Evolutionary conservation across 208 protist species (phyloP).

Genomic region (Trypanosoma theileri): DNA sequence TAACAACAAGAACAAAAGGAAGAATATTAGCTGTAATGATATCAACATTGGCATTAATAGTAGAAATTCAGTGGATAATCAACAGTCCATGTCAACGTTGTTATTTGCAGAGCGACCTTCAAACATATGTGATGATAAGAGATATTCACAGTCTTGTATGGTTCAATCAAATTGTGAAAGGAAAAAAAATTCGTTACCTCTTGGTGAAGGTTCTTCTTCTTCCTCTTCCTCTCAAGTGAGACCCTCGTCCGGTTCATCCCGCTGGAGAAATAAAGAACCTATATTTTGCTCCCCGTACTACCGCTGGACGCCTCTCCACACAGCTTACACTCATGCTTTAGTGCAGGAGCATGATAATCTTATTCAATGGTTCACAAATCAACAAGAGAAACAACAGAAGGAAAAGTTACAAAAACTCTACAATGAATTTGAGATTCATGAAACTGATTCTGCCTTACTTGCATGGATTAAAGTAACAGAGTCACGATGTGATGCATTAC

Average conservation of each 20-base stretch:
- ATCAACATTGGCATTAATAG: no score
- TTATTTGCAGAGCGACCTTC: no score
- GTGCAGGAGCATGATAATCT: constrained; percentile 16
- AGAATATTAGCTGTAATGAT: no score
- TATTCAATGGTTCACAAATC: constrained; percentile 8
- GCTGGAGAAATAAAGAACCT: not conserved
- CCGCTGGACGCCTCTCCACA: constrained; percentile 24
- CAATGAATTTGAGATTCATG: no score
- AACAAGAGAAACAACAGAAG: not conserved
- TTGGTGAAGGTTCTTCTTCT: not conserved
- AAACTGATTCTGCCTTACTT: no score
- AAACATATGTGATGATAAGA: no score
- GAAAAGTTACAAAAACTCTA: no score
- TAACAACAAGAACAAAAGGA: not conserved
- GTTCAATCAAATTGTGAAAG: no score
- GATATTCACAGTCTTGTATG: no score
- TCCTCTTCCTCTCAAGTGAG: not conserved
- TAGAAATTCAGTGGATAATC: not conserved
- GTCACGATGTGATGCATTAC: constrained; percentile 8
- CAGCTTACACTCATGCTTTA: constrained; percentile 6
- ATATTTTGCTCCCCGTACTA: constrained; percentile 13
- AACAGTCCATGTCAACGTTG: no score
- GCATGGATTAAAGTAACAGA: constrained; percentile 4
- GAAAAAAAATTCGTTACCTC: no score
- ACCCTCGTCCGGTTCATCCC: not conserved